Evolutionary conservation across 139 green algal species (phyloP), one percentile per base, ranked within the genome.

Genomic region (Micromonas pusilla): DNA sequence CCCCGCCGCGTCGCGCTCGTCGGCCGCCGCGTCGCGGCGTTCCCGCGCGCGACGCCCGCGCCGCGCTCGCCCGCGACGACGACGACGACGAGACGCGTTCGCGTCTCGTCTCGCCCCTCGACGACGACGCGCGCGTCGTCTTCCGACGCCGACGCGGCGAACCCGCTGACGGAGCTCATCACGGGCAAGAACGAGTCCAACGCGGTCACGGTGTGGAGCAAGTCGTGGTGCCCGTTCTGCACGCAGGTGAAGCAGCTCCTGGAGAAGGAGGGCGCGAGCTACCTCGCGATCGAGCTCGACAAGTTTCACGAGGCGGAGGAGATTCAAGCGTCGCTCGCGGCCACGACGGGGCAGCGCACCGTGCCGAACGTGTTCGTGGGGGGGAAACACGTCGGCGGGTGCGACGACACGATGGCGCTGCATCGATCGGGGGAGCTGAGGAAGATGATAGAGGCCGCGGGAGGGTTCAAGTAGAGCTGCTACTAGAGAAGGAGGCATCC

Each of bases 321-420:
- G 26, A 26, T 86, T 9, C 73, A 83, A 26, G 53, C 4, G 25
- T 81, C 63, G 13, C 82, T 86, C 9, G 4, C 23, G 36, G 65
- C 75, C 19, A 71, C 76, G 73, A 86, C 82, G 20, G 82, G 82
- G 16, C 79, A 85, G 68, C 72, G 82, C 3, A 85, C 82, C 2
- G 82, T 86, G 64, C 82, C 82, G 28, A 85, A 84, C 45, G 74
- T 86, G 31, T 86, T 86, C 82, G 72, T 86, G 39, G 62, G 66
- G 19, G 82, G 82, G 26, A 39, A 83, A 37, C 73, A 83, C 73
- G 66, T 86, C 2, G 82, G 82, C 6, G 82, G 82, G 62, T 86
- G 82, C 33, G 82, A 86, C 81, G 80, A 60, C n/a, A 79, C 62
- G 25, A 78, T 68, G 54, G 23, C 25, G 21, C 66, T 73, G 28